phyloP scores from a whole-genome alignment of 768 basidiomycete genomes.

The Daedaleopsis sinensis region DNA sequence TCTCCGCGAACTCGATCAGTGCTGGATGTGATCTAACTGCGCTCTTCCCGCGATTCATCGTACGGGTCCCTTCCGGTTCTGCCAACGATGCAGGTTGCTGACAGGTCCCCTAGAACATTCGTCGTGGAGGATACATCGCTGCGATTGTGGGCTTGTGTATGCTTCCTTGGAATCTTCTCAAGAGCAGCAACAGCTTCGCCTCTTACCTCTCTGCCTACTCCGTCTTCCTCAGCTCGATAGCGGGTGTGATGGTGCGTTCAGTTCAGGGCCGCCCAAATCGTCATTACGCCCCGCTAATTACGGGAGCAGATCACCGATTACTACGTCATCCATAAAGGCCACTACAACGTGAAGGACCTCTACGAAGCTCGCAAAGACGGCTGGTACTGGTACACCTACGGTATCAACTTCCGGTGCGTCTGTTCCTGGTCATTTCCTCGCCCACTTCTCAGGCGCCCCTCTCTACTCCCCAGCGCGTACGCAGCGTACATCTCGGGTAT shows the following conservation, averaged over 20 bases:
- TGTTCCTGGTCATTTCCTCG: not conserved
- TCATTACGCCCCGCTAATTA: not conserved
- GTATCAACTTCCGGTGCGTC: slow-evolving; percentile 67
- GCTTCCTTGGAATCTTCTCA: slow-evolving; percentile 77
- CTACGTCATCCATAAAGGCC: slow-evolving; percentile 71
- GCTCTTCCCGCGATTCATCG: slow-evolving; percentile 75
- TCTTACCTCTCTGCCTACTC: slow-evolving; percentile 84
- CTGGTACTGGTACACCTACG: slow-evolving; percentile 78
- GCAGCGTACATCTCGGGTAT: slow-evolving; percentile 73
- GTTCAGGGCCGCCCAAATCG: not conserved
- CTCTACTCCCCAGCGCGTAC: slow-evolving; percentile 49
- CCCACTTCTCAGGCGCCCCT: not conserved
- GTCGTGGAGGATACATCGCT: slow-evolving; percentile 83
- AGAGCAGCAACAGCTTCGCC: slow-evolving; percentile 74
- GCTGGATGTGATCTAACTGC: slow-evolving; percentile 86
- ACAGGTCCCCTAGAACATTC: slow-evolving; percentile 59
- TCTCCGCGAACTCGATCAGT: slow-evolving; percentile 81
- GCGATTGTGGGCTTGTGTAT: slow-evolving; percentile 77
- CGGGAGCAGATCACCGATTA: slow-evolving; percentile 71
- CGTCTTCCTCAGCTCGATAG: slow-evolving; percentile 80
- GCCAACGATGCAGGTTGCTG: not conserved
- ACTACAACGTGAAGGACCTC: slow-evolving; percentile 71
- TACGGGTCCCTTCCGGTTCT: slow-evolving; percentile 31
- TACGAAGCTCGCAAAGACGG: slow-evolving; percentile 58
- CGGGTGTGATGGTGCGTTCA: slow-evolving; percentile 71